Conservation (phyloP, 1,139 yeast species). For the Candida albicans region DNA sequence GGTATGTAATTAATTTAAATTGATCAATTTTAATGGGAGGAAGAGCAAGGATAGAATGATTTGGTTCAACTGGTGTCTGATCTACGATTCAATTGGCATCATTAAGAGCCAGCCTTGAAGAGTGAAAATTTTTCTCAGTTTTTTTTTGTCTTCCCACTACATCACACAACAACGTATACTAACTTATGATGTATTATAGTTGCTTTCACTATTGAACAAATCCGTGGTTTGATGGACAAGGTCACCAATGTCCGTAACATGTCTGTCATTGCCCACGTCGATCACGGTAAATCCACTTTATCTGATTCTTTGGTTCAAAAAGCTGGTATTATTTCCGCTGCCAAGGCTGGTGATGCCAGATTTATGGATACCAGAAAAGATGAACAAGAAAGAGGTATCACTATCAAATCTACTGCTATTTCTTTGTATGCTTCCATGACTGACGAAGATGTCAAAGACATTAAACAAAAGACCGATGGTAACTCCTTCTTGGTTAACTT, state of each 20-base stretch:
- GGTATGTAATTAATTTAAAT: slow-evolving; percentile 32
- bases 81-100: background rate
- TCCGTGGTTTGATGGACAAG: slow-evolving; percentile 99
- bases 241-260: slow-evolving; percentile 99
- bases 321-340: slow-evolving; percentile 99
- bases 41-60: background rate
- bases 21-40: background rate
- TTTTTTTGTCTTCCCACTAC: background rate
- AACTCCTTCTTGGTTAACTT: slow-evolving; percentile 94
- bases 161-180: slow-evolving; percentile 5
- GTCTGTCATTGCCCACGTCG: slow-evolving; percentile 99
- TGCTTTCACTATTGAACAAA: slow-evolving; percentile 85
- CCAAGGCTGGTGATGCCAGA: slow-evolving; percentile 99
- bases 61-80: background rate
- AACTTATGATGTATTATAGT: slow-evolving; percentile 33
- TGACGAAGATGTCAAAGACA: slow-evolving; percentile 93
- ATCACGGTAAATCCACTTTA: slow-evolving; percentile 99
- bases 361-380: slow-evolving; percentile 99
- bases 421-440: slow-evolving; percentile 88
- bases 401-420: slow-evolving; percentile 98
- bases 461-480: slow-evolving; percentile 93
- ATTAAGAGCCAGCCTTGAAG: background rate
- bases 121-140: background rate
- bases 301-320: slow-evolving; percentile 98
- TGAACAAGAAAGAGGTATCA: slow-evolving; percentile 99